Evolutionary conservation across 2,329 filamentous ascomycete genomes (phyloP).

Genomic region (Clonostachys sp.): DNA sequence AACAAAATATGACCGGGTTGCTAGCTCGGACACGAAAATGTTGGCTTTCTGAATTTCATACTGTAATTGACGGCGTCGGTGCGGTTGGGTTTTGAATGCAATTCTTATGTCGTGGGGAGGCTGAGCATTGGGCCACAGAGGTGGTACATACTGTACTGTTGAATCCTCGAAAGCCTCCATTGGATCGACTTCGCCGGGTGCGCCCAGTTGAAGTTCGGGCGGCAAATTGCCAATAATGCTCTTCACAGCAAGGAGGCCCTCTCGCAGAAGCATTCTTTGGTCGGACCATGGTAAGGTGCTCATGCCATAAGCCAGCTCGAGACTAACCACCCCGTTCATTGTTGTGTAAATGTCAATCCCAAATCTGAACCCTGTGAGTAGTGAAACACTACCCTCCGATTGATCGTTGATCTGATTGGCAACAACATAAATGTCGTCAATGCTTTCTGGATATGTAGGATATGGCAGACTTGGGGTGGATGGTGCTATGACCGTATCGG

Average conservation of each 20-base stretch:
- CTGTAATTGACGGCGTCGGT: constrained; percentile 56
- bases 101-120: constrained; percentile 45
- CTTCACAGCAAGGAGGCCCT: constrained; percentile 68
- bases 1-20: constrained; percentile 78
- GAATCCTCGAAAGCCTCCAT: constrained; percentile 35
- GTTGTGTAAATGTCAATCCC: constrained; percentile 75
- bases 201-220: constrained; percentile 57
- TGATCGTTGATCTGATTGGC: constrained; percentile 67
- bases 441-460: constrained; percentile 73
- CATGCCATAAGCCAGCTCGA: constrained; percentile 78
- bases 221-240: constrained; percentile 64
- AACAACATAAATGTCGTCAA: constrained; percentile 80
- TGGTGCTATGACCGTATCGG: constrained; percentile 70
- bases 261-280: constrained; percentile 69
- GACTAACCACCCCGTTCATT: constrained; percentile 73
- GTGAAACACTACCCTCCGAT: constrained; percentile 61
- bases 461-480: constrained; percentile 72
- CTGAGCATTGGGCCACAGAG: constrained; percentile 39
- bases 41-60: constrained; percentile 92
- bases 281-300: constrained; percentile 72
- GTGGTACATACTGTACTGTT: constrained; percentile 46
- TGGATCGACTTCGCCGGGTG: constrained; percentile 25
- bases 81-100: constrained; percentile 41
- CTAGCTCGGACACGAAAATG: constrained; percentile 76
- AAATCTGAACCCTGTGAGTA: constrained; percentile 76